phyloP scores from a whole-genome alignment of 768 basidiomycete genomes.

The Paxillus rubicundulus region DNA sequence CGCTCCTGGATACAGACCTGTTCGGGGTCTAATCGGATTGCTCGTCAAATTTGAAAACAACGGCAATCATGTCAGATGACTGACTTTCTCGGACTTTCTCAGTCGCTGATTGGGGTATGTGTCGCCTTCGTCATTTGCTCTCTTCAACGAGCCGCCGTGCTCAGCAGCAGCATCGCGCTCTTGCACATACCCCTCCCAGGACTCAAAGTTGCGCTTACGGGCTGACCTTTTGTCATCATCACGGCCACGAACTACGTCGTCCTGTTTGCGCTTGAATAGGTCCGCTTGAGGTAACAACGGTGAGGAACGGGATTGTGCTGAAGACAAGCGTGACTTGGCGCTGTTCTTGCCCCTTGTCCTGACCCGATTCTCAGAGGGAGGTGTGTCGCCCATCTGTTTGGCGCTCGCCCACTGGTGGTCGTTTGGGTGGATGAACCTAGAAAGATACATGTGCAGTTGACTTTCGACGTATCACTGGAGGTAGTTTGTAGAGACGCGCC shows the following conservation, averaged over 20 bases:
- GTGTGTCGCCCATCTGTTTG: constrained; percentile 16
- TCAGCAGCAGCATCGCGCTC: constrained; percentile 17
- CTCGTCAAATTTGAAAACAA: constrained; percentile 9
- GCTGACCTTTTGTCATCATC: constrained; percentile 20
- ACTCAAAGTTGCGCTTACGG: constrained; percentile 23
- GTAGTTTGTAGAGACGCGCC: constrained; percentile 35
- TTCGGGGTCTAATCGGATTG: constrained; percentile 7
- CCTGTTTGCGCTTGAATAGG: constrained; percentile 36
- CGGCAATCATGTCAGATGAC: constrained; percentile 7
- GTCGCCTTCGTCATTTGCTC: constrained; percentile 23
- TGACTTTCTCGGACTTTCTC: constrained; percentile 26
- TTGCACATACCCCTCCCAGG: constrained; percentile 16
- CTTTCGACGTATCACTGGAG: constrained; percentile 3
- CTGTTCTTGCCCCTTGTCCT: constrained; percentile 19
- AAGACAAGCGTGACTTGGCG: constrained; percentile 8
- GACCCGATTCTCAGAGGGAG: constrained; percentile 24
- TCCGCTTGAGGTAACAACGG: constrained; percentile 46
- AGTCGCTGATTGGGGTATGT: constrained; percentile 28
- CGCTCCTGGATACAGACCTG: constrained; percentile 7
- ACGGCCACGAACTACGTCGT: constrained; percentile 20
- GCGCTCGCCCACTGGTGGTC: constrained; percentile 42
- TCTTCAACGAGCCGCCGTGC: constrained; percentile 22
- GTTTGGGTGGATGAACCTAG: constrained; percentile 49
- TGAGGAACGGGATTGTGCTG: constrained; percentile 28
- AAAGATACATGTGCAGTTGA: constrained; percentile 4